phyloP scores from a whole-genome alignment of 805 yeast species.

The Spathaspora passalidarum region DNA sequence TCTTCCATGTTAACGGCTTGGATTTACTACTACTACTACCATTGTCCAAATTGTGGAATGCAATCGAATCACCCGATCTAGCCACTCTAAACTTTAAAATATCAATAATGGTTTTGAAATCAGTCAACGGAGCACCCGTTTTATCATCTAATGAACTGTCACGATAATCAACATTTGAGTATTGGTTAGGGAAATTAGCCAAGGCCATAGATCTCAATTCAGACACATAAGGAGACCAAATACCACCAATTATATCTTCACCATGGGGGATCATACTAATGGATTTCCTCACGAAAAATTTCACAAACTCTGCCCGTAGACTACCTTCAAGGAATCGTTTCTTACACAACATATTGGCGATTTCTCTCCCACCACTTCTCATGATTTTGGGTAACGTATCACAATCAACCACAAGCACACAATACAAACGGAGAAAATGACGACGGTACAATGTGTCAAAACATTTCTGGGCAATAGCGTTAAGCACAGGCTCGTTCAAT shows the following conservation, averaged over 20 bases:
- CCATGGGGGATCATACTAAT: constrained; percentile 69
- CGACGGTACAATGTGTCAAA: constrained; percentile 39
- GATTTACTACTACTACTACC: constrained; percentile 28
- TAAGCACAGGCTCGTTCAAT: constrained; percentile 40
- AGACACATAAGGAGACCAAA: constrained; percentile 80
- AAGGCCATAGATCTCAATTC: constrained; percentile 59
- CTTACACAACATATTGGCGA: constrained; percentile 86
- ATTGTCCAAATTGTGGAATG: constrained; percentile 50
- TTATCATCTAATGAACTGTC: constrained; percentile 75
- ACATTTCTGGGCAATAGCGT: constrained; percentile 42
- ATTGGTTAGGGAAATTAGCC: constrained; percentile 66
- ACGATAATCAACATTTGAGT: constrained; percentile 77
- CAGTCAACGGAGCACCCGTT: constrained; percentile 69
- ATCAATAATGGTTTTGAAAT: constrained; percentile 68
- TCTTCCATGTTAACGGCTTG: constrained; percentile 63
- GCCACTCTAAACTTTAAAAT: constrained; percentile 75
- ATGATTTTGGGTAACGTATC: constrained; percentile 81
- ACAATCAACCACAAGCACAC: constrained; percentile 76
- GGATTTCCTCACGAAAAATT: constrained; percentile 66
- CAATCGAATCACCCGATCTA: constrained; percentile 75
- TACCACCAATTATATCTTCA: constrained; percentile 73
- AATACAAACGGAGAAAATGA: constrained; percentile 77
- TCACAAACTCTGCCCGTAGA: constrained; percentile 76
- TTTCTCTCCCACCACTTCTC: constrained; percentile 83
- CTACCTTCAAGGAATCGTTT: constrained; percentile 74